These are phyloP conservation scores for Salix suchowensis DNA, from an alignment of 345 rosid genomes.

Conservation along the genomic window DNA sequence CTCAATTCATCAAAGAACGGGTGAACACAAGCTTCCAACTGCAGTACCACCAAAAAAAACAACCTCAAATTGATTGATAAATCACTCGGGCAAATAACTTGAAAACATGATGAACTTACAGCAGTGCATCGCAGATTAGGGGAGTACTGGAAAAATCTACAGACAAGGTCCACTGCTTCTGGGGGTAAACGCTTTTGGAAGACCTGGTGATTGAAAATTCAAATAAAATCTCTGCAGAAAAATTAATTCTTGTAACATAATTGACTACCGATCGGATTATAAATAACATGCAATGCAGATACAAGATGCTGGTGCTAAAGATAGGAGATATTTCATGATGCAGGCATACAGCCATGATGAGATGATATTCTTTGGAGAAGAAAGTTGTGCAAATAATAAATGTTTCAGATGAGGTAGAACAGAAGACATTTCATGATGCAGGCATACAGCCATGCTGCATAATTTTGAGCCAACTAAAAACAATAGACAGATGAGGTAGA, in stretches of 20 bases:
- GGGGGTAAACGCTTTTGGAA: conserved; percentile 90
- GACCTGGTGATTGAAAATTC: conserved; percentile 37
- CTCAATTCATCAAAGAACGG: conserved; percentile 88
- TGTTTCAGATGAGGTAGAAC: too few relatives aligned
- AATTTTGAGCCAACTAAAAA: background rate
- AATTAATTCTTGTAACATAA: background rate
- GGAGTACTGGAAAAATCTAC: conserved; percentile 92
- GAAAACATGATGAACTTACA: conserved; percentile 42
- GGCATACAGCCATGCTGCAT: too few relatives aligned
- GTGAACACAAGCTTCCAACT: conserved; percentile 91
- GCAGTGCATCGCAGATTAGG: conserved; percentile 96
- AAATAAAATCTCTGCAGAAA: background rate
- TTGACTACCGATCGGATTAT: background rate
- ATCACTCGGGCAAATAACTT: background rate
- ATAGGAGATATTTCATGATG: background rate
- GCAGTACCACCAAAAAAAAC: conserved; percentile 9
- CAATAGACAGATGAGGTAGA: background rate
- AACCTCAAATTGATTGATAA: background rate
- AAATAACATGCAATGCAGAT: background rate
- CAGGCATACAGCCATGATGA: background rate
- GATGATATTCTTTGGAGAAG: background rate
- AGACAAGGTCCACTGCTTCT: conserved; percentile 95
- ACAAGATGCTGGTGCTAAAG: background rate
- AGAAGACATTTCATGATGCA: too few relatives aligned
- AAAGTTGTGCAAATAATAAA: background rate